Conservation (phyloP, 2,329 filamentous ascomycete species). For the Metarhizium robertsii region DNA sequence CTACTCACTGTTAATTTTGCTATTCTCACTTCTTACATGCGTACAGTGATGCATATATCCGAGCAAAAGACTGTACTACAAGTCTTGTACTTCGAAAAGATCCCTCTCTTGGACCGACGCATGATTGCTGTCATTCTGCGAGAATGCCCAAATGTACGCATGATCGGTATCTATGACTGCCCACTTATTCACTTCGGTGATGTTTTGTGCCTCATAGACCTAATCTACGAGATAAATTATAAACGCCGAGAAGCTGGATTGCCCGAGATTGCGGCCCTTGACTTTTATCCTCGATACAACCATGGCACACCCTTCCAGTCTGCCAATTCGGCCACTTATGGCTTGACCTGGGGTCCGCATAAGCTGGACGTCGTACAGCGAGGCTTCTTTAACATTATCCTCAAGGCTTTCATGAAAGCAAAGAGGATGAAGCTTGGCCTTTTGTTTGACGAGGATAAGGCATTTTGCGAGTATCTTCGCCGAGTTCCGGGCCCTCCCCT, state of each 20-base stretch:
- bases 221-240: constrained; percentile 26
- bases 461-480: constrained; percentile 20
- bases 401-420: constrained; percentile 26
- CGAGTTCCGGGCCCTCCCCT: constrained; percentile 20
- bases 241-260: constrained; percentile 7
- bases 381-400: constrained; percentile 22
- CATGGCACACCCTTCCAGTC: constrained; percentile 14
- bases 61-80: constrained; percentile 9
- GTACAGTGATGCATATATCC: constrained; percentile 16
- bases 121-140: constrained; percentile 25
- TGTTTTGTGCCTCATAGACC: constrained; percentile 21
- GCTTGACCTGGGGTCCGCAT: constrained; percentile 18
- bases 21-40: not conserved
- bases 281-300: constrained; percentile 26
- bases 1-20: too few species aligned
- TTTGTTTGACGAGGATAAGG: constrained; percentile 20
- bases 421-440: constrained; percentile 17
- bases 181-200: constrained; percentile 28
- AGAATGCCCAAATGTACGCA: constrained; percentile 19
- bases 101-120: constrained; percentile 22
- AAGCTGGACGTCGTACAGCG: constrained; percentile 19
- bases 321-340: constrained; percentile 13
- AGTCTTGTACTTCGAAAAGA: constrained; percentile 21
- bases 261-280: constrained; percentile 16
- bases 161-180: constrained; percentile 28